Evolutionary conservation across 1,284 basidiomycete species (phyloP), one percentile per base, ranked within the genome.

Genomic region (Anthracocystis panici-leucophaei): DNA sequence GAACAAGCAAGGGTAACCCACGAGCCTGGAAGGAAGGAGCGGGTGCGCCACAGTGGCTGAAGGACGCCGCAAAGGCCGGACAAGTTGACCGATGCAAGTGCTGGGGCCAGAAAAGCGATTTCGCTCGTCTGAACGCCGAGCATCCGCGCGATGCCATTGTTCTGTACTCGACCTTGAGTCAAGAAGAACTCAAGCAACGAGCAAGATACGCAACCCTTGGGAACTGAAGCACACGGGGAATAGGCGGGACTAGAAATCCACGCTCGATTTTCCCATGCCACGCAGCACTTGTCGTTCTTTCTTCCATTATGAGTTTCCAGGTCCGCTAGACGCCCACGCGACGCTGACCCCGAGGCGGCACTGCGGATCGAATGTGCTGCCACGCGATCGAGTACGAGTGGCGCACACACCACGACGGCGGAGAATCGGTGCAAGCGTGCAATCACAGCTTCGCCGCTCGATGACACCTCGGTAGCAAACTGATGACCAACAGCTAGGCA

Each of bases 311-410:
- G 20, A 3, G 10, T 33, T 56, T 45, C 54, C 27, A 48, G 41
- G 35, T 29, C 55, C 55, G 55, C 55, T 48, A 23, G 20, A 58
- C 51, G 63, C 63, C 56, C 63, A 58, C 45, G 63, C 63, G 56
- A 48, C 45, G 57, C 46, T 38, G 44, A 55, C 51, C n/a, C 63
- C 63, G 56, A 59, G 63, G 40, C 31, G 35, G 25, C 20, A 50
- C 8, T 64, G 56, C 56, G 38, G 27, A 29, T 38, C 55, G 42
- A 33, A 10, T 2, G 10, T 21, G 33, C 25, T 57, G 55, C 62
- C 62, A 64, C 42, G 55, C 62, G 55, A 45, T 18, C 9, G 23
- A 38, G 8, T 29, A 35, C 31, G 20, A 40, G 18, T 27, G 55
- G 44, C 41, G 49, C 27, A 8, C 31, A 6, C 25, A n/a, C 25